A percentile compares a stretch with the other conserved stretches of the same genome.
Evolutionary conservation across 1,139 yeast species (phyloP).

Genomic region (Debaryomyces psychrophilus): DNA sequence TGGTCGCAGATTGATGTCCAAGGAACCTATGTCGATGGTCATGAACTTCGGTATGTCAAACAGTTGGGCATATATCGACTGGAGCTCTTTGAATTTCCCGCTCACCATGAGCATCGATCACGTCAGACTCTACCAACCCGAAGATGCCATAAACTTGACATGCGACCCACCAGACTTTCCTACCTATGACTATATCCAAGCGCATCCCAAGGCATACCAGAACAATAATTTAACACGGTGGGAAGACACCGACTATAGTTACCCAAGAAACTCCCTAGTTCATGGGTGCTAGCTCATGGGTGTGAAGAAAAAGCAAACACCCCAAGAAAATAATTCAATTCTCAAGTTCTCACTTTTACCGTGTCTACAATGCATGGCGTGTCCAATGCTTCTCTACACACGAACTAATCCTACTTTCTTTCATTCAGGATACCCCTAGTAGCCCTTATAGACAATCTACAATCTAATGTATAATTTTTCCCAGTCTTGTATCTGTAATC

Average conservation of each 20-base stretch:
- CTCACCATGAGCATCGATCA: conserved; percentile 68
- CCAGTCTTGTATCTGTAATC: too few species aligned
- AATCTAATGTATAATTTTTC: too few species aligned
- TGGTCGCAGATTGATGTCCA: conserved; percentile 71
- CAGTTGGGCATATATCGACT: conserved; percentile 82
- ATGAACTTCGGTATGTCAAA: conserved; percentile 80
- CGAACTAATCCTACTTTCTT: too few species aligned
- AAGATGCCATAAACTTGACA: conserved; percentile 50
- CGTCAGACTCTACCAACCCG: conserved; percentile 79
- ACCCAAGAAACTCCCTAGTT: conserved; percentile 51
- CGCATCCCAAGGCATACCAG: conserved; percentile 62
- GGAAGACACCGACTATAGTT: conserved; percentile 64
- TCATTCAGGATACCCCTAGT: too few species aligned
- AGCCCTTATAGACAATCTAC: too few species aligned
- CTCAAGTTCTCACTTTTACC: too few species aligned
- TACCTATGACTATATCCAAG: conserved; percentile 69
- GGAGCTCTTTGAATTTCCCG: conserved; percentile 74
- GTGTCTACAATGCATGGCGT: too few species aligned
- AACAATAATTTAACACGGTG: conserved; percentile 68
- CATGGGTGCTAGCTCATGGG: conserved; percentile 23
- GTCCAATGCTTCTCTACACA: too few species aligned
- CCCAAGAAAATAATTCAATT: too few species aligned
- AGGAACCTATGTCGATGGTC: conserved; percentile 85
- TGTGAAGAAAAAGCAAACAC: conserved; percentile 14
- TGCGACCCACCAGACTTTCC: conserved; percentile 81